Evolutionary conservation across 2,329 filamentous ascomycete species (phyloP).

Genomic region (Periconia macrospinosa): DNA sequence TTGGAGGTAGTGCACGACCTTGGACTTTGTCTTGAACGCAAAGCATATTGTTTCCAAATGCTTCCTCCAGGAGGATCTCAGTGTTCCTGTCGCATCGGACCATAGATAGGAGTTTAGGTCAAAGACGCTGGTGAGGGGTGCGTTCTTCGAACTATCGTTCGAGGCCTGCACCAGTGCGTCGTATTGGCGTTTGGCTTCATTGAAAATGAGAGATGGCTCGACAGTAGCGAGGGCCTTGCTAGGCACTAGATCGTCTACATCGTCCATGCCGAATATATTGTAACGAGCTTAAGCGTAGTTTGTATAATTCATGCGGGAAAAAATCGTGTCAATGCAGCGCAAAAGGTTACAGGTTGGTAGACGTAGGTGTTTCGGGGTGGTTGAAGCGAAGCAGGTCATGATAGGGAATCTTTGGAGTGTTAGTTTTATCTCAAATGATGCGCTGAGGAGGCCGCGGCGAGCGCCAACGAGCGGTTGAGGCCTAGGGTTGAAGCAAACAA

Average conservation of each 20-base stretch:
- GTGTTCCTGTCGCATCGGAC: background rate
- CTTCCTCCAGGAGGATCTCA: background rate
- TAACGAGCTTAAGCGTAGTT: background rate
- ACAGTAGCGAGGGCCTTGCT: constrained; percentile 7
- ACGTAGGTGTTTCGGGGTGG: no score
- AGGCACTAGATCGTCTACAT: background rate
- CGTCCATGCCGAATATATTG: background rate
- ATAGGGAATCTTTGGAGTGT: no score
- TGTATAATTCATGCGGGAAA: background rate
- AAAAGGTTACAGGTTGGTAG: background rate
- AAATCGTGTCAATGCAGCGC: background rate
- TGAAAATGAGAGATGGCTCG: constrained; percentile 4
- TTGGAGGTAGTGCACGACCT: constrained; percentile 7
- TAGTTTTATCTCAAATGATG: background rate
- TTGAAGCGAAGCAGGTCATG: no score
- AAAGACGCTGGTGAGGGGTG: background rate
- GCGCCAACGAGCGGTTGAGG: no score
- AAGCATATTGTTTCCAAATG: constrained; percentile 9
- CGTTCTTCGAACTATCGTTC: background rate
- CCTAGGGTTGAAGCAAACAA: background rate
- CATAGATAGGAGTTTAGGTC: constrained; percentile 5
- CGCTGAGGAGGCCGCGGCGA: no score
- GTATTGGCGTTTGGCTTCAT: constrained; percentile 12
- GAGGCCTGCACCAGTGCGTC: constrained; percentile 3
- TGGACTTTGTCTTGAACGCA: constrained; percentile 11